phyloP scores from a whole-genome alignment of 768 basidiomycete species.

The Macrocybe gigantea region DNA sequence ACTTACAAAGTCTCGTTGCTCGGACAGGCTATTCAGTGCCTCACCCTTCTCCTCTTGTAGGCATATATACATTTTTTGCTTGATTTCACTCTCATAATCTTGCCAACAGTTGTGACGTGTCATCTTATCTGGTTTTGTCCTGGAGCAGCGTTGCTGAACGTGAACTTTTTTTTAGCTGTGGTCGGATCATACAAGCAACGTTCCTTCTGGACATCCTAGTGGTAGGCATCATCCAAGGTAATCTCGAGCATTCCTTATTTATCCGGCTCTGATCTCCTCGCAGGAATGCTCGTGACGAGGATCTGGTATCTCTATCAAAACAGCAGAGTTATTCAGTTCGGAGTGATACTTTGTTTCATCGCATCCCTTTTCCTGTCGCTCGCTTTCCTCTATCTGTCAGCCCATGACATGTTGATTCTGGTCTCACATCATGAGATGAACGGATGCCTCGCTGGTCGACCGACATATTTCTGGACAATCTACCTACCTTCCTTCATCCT shows the following conservation, averaged over 20 bases:
- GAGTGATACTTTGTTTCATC: slow-evolving; percentile 22
- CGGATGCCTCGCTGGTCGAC: slow-evolving; percentile 28
- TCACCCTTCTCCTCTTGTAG: slow-evolving; percentile 19
- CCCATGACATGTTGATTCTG: neutral
- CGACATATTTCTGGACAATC: slow-evolving; percentile 25
- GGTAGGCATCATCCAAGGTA: slow-evolving; percentile 29
- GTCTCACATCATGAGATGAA: slow-evolving; percentile 8
- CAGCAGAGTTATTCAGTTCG: slow-evolving; percentile 18
- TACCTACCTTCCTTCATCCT: slow-evolving; percentile 31
- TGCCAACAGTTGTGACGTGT: slow-evolving; percentile 11
- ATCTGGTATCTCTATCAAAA: slow-evolving; percentile 36
- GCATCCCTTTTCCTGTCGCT: slow-evolving; percentile 23
- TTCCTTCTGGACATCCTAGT: slow-evolving; percentile 21
- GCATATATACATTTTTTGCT: slow-evolving; percentile 1
- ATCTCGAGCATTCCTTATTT: neutral
- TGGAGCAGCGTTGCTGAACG: neutral
- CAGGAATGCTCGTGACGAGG: slow-evolving; percentile 33
- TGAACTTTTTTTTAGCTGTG: slow-evolving; percentile 17
- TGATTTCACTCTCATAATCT: slow-evolving; percentile 8
- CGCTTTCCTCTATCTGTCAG: slow-evolving; percentile 20
- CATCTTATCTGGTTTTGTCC: neutral
- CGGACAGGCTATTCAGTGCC: slow-evolving; percentile 17
- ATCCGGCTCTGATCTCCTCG: neutral
- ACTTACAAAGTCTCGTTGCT: neutral
- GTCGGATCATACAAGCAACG: slow-evolving; percentile 17